phyloP scores from a whole-genome alignment of 2,329 filamentous ascomycete species.

The Aspergillus sp. region DNA sequence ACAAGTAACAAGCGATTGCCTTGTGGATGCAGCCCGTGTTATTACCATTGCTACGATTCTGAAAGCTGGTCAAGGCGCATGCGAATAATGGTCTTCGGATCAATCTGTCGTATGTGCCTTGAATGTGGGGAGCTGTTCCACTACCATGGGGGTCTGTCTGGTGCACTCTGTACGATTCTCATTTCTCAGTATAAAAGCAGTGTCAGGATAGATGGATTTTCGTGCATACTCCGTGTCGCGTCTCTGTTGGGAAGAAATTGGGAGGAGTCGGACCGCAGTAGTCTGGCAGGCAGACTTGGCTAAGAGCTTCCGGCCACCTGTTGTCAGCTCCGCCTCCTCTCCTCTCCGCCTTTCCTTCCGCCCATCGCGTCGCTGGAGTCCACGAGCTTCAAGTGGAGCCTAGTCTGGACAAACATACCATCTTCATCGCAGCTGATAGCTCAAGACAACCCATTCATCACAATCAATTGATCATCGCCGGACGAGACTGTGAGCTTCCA shows the following conservation, averaged over 20 bases:
- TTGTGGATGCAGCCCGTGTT: neutral
- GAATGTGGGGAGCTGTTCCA: neutral
- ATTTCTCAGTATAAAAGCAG: neutral
- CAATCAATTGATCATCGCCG: neutral
- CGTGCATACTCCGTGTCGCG: neutral
- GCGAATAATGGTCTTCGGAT: neutral
- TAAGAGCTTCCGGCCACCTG: neutral
- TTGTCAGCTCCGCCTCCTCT: conserved; percentile 6
- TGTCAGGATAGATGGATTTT: neutral
- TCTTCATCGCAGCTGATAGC: neutral
- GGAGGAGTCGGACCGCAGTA: neutral
- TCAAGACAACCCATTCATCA: neutral
- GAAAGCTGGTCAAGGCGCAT: neutral
- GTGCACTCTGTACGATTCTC: neutral
- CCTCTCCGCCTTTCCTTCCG: conserved; percentile 16
- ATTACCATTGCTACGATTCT: neutral
- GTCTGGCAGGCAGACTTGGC: neutral
- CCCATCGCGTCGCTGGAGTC: conserved; percentile 10
- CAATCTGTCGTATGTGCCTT: neutral
- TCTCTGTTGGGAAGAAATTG: neutral
- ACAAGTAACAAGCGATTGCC: neutral
- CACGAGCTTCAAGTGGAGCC: conserved; percentile 1
- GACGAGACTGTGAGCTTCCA: neutral
- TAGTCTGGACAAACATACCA: neutral
- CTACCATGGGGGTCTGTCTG: neutral